Conservation (phyloP, 805 yeast genomes). For the Yarrowia porcina region DNA sequence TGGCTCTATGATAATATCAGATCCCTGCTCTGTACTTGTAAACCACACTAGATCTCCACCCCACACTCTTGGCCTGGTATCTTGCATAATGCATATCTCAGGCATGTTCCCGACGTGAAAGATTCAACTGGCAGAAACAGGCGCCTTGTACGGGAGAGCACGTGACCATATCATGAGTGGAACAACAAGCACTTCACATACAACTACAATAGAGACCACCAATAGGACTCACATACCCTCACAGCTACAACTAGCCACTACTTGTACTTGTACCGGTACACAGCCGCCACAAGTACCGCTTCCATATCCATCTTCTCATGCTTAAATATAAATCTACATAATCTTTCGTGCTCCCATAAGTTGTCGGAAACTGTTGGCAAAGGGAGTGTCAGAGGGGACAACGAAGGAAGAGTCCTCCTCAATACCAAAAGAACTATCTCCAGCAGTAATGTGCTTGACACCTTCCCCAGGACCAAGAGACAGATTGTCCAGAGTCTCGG, state of each 20-base stretch:
- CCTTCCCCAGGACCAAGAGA: neutral
- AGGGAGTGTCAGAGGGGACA: neutral
- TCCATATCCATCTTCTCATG: no score
- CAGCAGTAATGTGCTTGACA: neutral
- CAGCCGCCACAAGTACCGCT: no score
- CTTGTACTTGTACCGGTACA: no score
- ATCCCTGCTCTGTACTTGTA: no score
- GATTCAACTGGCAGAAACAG: no score
- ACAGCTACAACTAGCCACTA: no score
- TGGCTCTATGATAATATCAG: neutral
- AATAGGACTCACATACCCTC: no score
- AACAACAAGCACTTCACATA: no score
- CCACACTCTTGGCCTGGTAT: neutral
- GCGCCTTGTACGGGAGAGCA: no score
- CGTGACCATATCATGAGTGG: neutral
- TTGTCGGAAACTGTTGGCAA: constrained; percentile 14
- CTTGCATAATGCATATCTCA: neutral
- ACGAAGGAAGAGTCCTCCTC: neutral
- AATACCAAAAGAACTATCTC: neutral
- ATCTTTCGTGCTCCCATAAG: constrained; percentile 6
- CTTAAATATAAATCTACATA: neutral
- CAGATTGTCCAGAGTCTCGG: neutral
- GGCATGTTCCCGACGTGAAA: neutral
- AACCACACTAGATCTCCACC: neutral
- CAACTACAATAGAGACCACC: no score